phyloP scores from a whole-genome alignment of 2,329 filamentous ascomycete species.

The Nannizziopsis arthrosporioides region DNA sequence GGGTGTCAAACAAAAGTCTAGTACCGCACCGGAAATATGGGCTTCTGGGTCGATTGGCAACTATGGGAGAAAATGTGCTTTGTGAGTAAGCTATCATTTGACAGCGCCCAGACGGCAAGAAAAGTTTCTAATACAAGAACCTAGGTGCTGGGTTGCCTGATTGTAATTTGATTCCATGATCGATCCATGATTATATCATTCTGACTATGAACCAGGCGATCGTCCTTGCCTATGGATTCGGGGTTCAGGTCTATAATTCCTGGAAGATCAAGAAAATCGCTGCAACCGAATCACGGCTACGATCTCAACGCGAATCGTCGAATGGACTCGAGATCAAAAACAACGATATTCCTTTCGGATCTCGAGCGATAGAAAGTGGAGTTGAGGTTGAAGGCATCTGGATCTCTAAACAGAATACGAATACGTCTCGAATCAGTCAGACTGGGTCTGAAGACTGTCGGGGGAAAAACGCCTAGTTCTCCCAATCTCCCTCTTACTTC shows the following conservation, averaged over 20 bases:
- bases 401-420: slow-evolving; percentile 46
- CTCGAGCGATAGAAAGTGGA: slow-evolving; percentile 72
- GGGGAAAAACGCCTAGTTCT: too few species aligned
- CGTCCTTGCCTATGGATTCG: slow-evolving; percentile 56
- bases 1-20: too few species aligned
- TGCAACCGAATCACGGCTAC: slow-evolving; percentile 55
- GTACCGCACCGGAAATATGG: slow-evolving; percentile 17
- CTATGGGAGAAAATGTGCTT: slow-evolving; percentile 87
- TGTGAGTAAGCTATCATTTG: slow-evolving; percentile 46
- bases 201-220: slow-evolving; percentile 33
- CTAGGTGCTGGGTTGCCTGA: slow-evolving; percentile 61
- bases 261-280: slow-evolving; percentile 51
- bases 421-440: slow-evolving; percentile 1
- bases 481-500: too few species aligned
- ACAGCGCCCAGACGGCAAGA: slow-evolving; percentile 11
- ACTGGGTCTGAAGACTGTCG: too few species aligned
- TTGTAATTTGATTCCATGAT: slow-evolving; percentile 36
- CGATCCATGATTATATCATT: background rate
- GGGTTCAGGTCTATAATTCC: slow-evolving; percentile 49
- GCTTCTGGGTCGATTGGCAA: slow-evolving; percentile 60
- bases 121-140: background rate
- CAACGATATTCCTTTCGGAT: slow-evolving; percentile 69
- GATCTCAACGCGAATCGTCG: slow-evolving; percentile 40
- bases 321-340: slow-evolving; percentile 44
- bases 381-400: slow-evolving; percentile 77